A percentile compares a stretch with the other conserved stretches of the same genome.
phyloP scores from a whole-genome alignment of 2,329 filamentous ascomycete genomes.

The Arachnopeziza araneosa region DNA sequence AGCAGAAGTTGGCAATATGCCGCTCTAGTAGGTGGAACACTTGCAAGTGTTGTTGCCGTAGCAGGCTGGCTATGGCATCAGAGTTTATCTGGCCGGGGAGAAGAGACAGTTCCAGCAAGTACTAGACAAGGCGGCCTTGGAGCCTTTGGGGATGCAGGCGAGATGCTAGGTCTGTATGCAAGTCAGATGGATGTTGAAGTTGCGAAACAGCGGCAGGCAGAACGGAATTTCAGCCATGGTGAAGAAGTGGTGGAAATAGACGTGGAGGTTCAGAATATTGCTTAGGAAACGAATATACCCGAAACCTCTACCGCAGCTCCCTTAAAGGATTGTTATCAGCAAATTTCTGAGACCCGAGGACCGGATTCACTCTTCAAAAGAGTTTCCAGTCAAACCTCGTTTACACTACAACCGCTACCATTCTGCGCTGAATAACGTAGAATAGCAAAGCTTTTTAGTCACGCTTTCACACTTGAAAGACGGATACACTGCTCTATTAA shows the following conservation, averaged over 20 bases:
- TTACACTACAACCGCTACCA: too few species aligned
- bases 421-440: too few species aligned
- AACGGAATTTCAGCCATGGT: background rate
- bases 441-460: too few species aligned
- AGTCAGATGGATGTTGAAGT: background rate
- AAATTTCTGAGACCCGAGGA: background rate
- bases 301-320: background rate
- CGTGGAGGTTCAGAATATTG: background rate
- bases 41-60: conserved; percentile 27
- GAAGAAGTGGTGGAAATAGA: background rate
- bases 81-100: conserved; percentile 25
- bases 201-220: background rate
- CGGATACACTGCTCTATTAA: too few species aligned
- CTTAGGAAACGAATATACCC: background rate
- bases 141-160: conserved; percentile 26
- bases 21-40: conserved; percentile 21
- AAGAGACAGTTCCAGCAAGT: conserved; percentile 10
- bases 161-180: conserved; percentile 13
- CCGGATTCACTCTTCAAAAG: too few species aligned
- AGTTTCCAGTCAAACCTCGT: too few species aligned
- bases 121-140: conserved; percentile 10
- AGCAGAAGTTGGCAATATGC: conserved; percentile 20
- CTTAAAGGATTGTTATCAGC: background rate
- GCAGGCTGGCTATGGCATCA: conserved; percentile 30
- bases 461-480: too few species aligned